phyloP scores from a whole-genome alignment of 805 yeast genomes.

The Metschnikowia borealis region DNA sequence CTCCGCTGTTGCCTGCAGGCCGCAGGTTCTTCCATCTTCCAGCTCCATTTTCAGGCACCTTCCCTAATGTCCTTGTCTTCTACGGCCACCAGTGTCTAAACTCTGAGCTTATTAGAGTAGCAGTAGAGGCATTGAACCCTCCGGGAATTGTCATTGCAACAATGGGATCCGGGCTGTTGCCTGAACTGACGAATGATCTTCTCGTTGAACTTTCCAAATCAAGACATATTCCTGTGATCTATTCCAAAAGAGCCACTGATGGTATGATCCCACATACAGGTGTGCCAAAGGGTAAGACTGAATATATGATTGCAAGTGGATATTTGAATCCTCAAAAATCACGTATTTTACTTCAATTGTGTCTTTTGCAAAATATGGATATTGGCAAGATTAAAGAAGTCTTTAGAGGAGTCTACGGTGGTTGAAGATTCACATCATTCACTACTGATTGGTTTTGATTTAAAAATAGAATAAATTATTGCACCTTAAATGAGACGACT shows the following conservation, averaged over 20 bases:
- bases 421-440: slow-evolving; percentile 1
- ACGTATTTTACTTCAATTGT: slow-evolving; percentile 54
- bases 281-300: slow-evolving; percentile 23
- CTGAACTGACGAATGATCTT: slow-evolving; percentile 45
- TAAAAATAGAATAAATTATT: background rate
- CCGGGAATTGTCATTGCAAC: slow-evolving; percentile 63
- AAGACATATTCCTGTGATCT: slow-evolving; percentile 50
- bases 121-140: slow-evolving; percentile 41
- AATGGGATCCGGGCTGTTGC: slow-evolving; percentile 68
- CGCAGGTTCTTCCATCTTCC: slow-evolving; percentile 22
- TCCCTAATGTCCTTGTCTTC: slow-evolving; percentile 49
- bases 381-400: slow-evolving; percentile 38
- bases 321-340: slow-evolving; percentile 64
- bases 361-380: slow-evolving; percentile 41
- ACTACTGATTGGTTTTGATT: background rate
- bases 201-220: slow-evolving; percentile 35
- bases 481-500: background rate
- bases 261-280: slow-evolving; percentile 63
- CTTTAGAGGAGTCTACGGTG: slow-evolving; percentile 47
- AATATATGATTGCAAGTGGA: slow-evolving; percentile 50
- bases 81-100: slow-evolving; percentile 62
- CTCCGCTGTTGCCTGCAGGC: slow-evolving; percentile 57
- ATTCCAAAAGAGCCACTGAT: slow-evolving; percentile 65
- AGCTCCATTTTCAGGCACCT: slow-evolving; percentile 18
- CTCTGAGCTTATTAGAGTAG: slow-evolving; percentile 43